Evolutionary conservation across 768 basidiomycete species (phyloP), one percentile per base, ranked within the genome.

Genomic region (Lactarius hatsudake): DNA sequence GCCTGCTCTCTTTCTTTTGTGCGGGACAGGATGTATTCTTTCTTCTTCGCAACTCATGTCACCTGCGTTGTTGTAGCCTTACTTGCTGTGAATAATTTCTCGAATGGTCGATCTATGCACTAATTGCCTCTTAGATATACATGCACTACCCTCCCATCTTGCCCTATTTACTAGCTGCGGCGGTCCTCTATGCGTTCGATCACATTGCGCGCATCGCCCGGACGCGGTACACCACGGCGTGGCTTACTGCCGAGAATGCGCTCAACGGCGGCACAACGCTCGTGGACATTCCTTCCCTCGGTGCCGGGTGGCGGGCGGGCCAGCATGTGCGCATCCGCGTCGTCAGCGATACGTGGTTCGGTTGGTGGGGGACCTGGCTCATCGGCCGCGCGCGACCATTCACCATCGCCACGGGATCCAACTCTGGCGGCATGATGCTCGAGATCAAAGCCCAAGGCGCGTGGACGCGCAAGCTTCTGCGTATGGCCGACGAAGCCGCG

Each of bases 251-350:
- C 1, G 75, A 86, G 12, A 77, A 80, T 2, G 81, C 81, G 10
- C 79, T 85, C 26, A 64, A 65, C 43, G 64, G 69, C 8, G 75
- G 76, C 17, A 76, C 80, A 51, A 85, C 84, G 6, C 77, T 82
- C 53, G 72, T 87, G 32, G 79, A 82, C 43, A 73, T 85, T 9
- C 81, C 81, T 0, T 62, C 73, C 5, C 54, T 86, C 54, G 80
- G 78, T 58, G 75, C 78, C 0, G 86, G 86, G 23, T 87, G 86
- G 86, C 77, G 84, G 34, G 78, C 84, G 0, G 86, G 87, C 3
- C 86, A 87, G 71, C 85, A 87, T 71, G 83, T 88, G 54, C 81
- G 86, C 56, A 67, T 88, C 34, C 76, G 83, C 53, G 76, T 83
- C 0, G 75, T 84, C 1, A 78, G 75, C 26, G 78, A 78, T 76